Percentiles rank a stretch among this genome's conserved stretches.
Evolutionary conservation across 1,284 basidiomycete species (phyloP).

Genomic region (Wallemia ichthyophaga): DNA sequence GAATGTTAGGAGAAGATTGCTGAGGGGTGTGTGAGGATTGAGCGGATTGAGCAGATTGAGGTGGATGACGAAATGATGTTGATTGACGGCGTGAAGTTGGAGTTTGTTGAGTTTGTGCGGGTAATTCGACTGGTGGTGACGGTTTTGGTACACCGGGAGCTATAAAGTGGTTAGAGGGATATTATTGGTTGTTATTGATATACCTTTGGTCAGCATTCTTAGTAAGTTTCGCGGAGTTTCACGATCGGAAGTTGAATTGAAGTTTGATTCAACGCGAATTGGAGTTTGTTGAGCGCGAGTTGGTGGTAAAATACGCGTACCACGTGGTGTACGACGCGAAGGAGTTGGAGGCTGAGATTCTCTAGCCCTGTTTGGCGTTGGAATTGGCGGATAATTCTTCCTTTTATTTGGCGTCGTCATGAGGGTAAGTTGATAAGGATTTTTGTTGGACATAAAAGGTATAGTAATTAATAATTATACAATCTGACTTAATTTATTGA

Average conservation of each 20-base stretch:
- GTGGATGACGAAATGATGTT: neutral
- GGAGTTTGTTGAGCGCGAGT: neutral
- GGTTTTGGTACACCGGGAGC: neutral
- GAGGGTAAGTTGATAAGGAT: neutral
- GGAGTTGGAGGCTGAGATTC: neutral
- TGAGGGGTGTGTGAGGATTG: too few relatives aligned
- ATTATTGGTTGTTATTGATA: neutral
- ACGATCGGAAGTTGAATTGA: neutral
- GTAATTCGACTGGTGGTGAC: neutral
- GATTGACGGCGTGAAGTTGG: neutral
- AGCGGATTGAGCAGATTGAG: too few relatives aligned
- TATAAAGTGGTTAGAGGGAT: neutral
- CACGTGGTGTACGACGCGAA: neutral
- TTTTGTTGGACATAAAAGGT: too few relatives aligned
- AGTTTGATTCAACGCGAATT: neutral
- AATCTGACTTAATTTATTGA: too few relatives aligned
- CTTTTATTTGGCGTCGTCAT: neutral
- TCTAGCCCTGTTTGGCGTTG: neutral
- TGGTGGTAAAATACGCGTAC: neutral
- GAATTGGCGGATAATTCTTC: neutral
- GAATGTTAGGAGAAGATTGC: too few relatives aligned
- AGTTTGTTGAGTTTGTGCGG: neutral
- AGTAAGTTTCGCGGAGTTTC: neutral
- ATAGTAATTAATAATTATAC: too few relatives aligned
- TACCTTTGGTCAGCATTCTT: neutral